A percentile compares a stretch with the other conserved stretches of the same genome.
These are phyloP conservation scores for Daucus carota DNA, from an alignment of 129 eudicot species.

Conservation along the genomic window DH1_v3.0 NC_030386.2:36518001-36518500, in stretches of 20 bases:
- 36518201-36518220: neutral
- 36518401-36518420: neutral
- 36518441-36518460: constrained; percentile 77
- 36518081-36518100: neutral
- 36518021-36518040: constrained; percentile 15
- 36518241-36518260: neutral
- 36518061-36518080: neutral
- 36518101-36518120: neutral
- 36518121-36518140: neutral
- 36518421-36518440: constrained; percentile 62
- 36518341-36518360: neutral
- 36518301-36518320: neutral
- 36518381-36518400: neutral
- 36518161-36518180: neutral
- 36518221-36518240: neutral
- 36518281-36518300: neutral
- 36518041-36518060: neutral
- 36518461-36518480: constrained; percentile 69
- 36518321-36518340: neutral
- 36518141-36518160: neutral
- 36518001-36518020: constrained; percentile 87
- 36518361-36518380: neutral
- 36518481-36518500: constrained; percentile 70
- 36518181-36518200: neutral
- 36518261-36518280: neutral